Evolutionary conservation across 2,329 filamentous ascomycete genomes (phyloP), one percentile per base, ranked within the genome.

Genomic region (Aspergillus proliferans): DNA sequence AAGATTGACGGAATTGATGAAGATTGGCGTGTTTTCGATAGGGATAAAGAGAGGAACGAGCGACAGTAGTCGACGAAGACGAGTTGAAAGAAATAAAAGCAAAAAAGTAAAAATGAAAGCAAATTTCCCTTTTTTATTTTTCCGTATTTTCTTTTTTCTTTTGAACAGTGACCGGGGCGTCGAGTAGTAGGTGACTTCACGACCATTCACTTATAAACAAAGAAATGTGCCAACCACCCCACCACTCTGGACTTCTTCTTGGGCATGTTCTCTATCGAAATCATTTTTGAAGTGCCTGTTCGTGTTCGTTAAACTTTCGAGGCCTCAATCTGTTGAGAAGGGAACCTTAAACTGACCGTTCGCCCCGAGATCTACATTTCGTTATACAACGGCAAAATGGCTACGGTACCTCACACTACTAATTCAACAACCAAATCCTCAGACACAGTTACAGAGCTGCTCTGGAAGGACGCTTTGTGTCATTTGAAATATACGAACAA

Each of bases 401-500:
- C 46, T 46, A 30, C 54, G 36, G 38, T 55, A 43, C 49, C 51
- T 41, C 48, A 49, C 19, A 45, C 46, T 18, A 53, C 51, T 44
- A 57, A 55, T 28, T 39, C 50, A 19, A 39, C 41, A 39, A 42
- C 45, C 34, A 51, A 55, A 14, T 49, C 53, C 2, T 43, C 47
- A 14, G 58, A 58, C 47, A 57, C 53, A 26, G 45, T 58, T 39
- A 60, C 55, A 33, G 58, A 60, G 52, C 51, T 55, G 2, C 47
- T 60, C 46, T 68, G 65, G 65, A 57, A 65, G 39, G 60, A 67
- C 57, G 59, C 60, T 46, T 46, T 63, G 45, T 56, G 54, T 28
- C 57, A 67, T 45, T 56, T 67, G 22, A 43, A 53, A 26, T 54
- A 53, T 26, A 67, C 61, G 40, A 64, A 67, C 43, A 62, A 64